Conservation (phyloP, 2,329 filamentous ascomycete species). For the Pseudogymnoascus sp. region DNA sequence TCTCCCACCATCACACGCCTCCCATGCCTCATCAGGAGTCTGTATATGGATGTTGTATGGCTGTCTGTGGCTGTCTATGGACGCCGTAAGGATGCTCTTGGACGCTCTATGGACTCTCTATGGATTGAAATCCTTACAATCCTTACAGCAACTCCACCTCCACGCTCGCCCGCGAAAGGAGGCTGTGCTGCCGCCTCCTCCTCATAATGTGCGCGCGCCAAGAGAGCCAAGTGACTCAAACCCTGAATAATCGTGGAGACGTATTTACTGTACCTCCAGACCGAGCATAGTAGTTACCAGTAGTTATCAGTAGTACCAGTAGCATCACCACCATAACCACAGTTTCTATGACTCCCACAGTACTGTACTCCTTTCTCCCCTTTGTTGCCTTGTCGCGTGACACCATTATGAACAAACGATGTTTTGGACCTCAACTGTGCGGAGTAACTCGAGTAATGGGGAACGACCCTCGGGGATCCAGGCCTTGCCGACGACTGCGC, state of each 20-base stretch:
- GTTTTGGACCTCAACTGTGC: not conserved
- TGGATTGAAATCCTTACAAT: not conserved
- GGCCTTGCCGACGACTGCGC: not conserved
- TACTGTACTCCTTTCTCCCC: no score
- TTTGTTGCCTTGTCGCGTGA: conserved; percentile 5
- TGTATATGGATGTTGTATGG: no score
- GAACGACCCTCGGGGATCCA: not conserved
- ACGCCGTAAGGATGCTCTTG: not conserved
- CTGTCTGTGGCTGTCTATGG: no score
- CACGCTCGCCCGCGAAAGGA: not conserved
- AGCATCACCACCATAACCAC: no score
- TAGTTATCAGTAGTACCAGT: not conserved
- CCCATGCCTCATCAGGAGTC: no score
- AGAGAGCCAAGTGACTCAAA: not conserved
- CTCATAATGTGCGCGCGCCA: not conserved
- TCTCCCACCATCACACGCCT: not conserved
- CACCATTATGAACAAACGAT: not conserved
- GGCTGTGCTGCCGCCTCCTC: conserved; percentile 1
- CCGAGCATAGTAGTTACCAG: not conserved
- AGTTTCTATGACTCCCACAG: no score
- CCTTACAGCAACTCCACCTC: not conserved
- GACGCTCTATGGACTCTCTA: not conserved
- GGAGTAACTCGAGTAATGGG: no score
- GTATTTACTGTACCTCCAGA: not conserved
- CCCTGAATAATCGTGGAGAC: not conserved